Evolutionary conservation across 129 eudicot genomes (phyloP).

Genomic region (Glebionis coronaria): DNA sequence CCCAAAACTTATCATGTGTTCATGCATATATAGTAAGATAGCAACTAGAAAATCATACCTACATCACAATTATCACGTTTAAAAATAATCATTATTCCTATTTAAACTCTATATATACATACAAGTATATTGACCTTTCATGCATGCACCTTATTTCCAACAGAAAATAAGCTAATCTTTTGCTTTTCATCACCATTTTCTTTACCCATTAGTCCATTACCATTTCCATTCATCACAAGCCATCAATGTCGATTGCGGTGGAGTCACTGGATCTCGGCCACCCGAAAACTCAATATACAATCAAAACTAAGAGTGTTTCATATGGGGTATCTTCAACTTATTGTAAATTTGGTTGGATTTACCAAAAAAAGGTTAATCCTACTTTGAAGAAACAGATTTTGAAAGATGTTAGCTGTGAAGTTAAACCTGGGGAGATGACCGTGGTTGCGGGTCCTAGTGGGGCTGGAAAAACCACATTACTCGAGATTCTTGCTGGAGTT

Average conservation of each 20-base stretch:
- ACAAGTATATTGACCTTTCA: constrained; percentile 1
- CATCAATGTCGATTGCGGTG: constrained; percentile 36
- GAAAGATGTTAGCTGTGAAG: constrained; percentile 55
- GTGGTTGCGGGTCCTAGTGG: constrained; percentile 90
- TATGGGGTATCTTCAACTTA: constrained; percentile 30
- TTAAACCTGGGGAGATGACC: constrained; percentile 69
- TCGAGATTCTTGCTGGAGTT: constrained; percentile 63
- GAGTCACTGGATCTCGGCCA: constrained; percentile 25
- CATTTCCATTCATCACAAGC: background rate
- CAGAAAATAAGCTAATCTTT: background rate
- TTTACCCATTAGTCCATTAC: background rate
- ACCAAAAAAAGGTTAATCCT: constrained; percentile 16
- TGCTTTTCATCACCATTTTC: background rate
- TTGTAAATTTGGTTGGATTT: constrained; percentile 25
- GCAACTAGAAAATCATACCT: constrained; percentile 1
- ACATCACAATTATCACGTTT: constrained; percentile 2
- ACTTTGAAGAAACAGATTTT: constrained; percentile 36
- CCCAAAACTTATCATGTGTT: constrained; percentile 3
- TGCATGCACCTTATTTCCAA: constrained; percentile 25
- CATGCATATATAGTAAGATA: constrained; percentile 4
- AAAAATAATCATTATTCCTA: background rate
- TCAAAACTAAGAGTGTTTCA: constrained; percentile 47
- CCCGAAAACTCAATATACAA: constrained; percentile 37
- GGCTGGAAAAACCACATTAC: constrained; percentile 78
- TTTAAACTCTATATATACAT: constrained; percentile 6